Base-by-base conservation (phyloP, 208 protist species). In the Trypanosoma scelopori region DNA sequence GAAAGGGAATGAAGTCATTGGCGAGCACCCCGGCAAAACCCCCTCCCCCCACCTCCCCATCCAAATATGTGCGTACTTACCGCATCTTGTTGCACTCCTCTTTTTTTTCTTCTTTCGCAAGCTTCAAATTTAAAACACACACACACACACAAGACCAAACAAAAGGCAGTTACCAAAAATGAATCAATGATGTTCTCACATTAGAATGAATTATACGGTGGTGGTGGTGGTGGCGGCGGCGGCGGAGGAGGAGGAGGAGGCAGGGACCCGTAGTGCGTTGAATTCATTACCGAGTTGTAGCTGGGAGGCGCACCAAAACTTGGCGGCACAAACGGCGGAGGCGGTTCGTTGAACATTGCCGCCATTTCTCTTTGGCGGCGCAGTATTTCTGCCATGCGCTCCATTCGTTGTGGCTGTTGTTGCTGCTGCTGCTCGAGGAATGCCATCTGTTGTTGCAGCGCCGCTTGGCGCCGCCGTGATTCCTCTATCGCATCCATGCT, bases 381-480 rank as follows among this genome's bases (percentile, higher is more conserved):
- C 58, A 70, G 42, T 41, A 69, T 49, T 27, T 67, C 53, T 6
- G 67, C 59, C 35, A 64, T 66, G 12, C 49, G 66, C 22, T 67
- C 59, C 28, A 46, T 56, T 22, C 63, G 43, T 12, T 63, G 39
- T 9, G 62, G 73, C 16, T 65, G 47, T 48, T 65, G 59, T 20
- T 61, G 45, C 20, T 69, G 59, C 41, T 74, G 63, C 4, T 46
- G 48, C 42, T 65, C 60, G 25, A 60, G 49, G 11, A 52, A 28
- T 22, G 61, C 25, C 55, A 68, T 56, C 39, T 69, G 61, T 23
- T 18, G 32, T n/a, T 35, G 60, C 5, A 75, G 47, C 51, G 68
- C 69, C 11, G 67, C 61, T 28, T 75, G 69, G 20, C 70, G 82
- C 32, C 62, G 66, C 47, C 69, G 69, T 39, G 82, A 87, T 59